Base-by-base conservation (phyloP, 306 rosid genomes). In the Prunus mume region DNA sequence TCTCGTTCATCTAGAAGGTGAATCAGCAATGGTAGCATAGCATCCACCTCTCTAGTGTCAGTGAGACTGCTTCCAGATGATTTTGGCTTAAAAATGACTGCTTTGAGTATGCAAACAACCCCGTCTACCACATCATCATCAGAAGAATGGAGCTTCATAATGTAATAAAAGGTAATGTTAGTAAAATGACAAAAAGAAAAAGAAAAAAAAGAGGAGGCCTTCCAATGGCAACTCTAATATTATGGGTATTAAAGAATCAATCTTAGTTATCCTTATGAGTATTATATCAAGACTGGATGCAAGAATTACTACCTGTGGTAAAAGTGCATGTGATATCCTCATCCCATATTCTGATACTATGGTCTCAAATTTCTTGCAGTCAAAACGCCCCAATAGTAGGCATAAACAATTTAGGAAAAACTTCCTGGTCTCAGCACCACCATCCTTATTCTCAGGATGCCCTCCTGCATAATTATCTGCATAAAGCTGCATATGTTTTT, bases 371-470 rank as follows among this genome's bases (percentile, higher is more conserved):
- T 78, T 89, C 86, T 87, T 90, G 81, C 75, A 52, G 72, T 87
- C 94, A 68, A 90, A 86, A 69, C 95, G 90, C 52, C 98, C 98
- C 84, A 94, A 79, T 24, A 91, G 79, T 74, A 94, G 88, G 91
- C 95, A 91, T 79, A 94, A 81, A 80, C 98, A 94, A 79, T 85
- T 94, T 76, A 91, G 79, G 76, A 94, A 94, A 79, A 94, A 94
- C 75, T 90, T 87, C 66, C 86, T 78, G 76, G 98, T 94, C 85
- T 89, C 97, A 60, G 80, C 56, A 47, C 86, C 90, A 81, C 88
- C 79, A 61, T 87, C 93, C 83, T 85, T 87, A 46, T 73, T 86
- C 79, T 87, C 83, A 75, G 88, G 57, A 54, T 85, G 87, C 72
- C 75, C 88, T 63, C 84, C 90, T 76, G 86, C 80, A 78, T 85